Evolutionary conservation across 2,329 filamentous ascomycete species (phyloP).

Genomic region (Pseudophaeomoniella oleicola): DNA sequence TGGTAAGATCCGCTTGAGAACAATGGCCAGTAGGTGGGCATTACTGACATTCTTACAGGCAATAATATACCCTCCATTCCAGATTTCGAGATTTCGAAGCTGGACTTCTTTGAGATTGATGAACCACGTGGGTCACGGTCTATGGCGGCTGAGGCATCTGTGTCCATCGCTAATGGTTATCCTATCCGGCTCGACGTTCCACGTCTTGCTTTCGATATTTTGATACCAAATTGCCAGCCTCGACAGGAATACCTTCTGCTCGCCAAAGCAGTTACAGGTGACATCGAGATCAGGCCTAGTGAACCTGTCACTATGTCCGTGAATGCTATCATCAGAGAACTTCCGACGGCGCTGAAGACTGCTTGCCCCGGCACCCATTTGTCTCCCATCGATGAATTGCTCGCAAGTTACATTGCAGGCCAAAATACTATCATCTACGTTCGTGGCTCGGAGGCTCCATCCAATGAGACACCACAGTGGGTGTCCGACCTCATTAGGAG

Average conservation of each 20-base stretch:
- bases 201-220: constrained; percentile 65
- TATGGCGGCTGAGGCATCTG: constrained; percentile 65
- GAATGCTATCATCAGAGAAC: constrained; percentile 53
- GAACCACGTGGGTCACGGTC: constrained; percentile 41
- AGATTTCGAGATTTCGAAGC: constrained; percentile 63
- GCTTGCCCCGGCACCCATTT: constrained; percentile 61
- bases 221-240: constrained; percentile 66
- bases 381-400: constrained; percentile 71
- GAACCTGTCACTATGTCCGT: constrained; percentile 54
- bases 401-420: constrained; percentile 71
- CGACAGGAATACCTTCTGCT: constrained; percentile 62
- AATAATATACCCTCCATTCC: constrained; percentile 62
- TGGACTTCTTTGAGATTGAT: constrained; percentile 63
- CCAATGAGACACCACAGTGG: constrained; percentile 63
- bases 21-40: constrained; percentile 5
- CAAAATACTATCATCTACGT: constrained; percentile 68
- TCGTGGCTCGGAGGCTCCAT: constrained; percentile 56
- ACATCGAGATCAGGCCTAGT: constrained; percentile 53
- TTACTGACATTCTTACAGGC: constrained; percentile 19
- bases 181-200: constrained; percentile 66
- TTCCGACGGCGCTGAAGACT: constrained; percentile 59
- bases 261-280: constrained; percentile 57
- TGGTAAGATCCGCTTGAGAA: constrained; percentile 47
- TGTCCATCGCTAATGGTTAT: constrained; percentile 61
- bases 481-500: constrained; percentile 65